phyloP scores from a whole-genome alignment of 2,329 filamentous ascomycete species.

The Ambrosiella beaveri region DNA sequence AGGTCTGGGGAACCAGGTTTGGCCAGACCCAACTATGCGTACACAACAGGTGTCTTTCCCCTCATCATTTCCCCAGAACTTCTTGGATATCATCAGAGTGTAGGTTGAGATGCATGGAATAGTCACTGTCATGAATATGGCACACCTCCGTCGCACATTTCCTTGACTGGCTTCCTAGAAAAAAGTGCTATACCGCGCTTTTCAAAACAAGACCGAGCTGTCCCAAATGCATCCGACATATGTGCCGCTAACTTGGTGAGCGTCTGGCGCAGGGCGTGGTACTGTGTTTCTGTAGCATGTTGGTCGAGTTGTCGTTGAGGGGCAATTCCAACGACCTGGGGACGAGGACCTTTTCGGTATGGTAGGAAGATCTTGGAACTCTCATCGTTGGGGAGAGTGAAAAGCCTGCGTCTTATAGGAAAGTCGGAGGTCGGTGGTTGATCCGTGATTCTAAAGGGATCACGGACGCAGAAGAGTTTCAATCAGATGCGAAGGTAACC shows the following conservation, averaged over 20 bases:
- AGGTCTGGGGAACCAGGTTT: conserved; percentile 54
- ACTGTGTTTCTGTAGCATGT: conserved; percentile 34
- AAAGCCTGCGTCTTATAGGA: background rate
- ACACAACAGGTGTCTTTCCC: conserved; percentile 51
- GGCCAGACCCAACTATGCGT: conserved; percentile 43
- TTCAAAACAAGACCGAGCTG: conserved; percentile 60
- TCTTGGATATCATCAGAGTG: conserved; percentile 61
- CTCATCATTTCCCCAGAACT: conserved; percentile 63
- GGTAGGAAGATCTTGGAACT: conserved; percentile 30
- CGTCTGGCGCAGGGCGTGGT: conserved; percentile 34
- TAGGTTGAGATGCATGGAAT: conserved; percentile 62
- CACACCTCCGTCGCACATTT: conserved; percentile 64
- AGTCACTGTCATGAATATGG: conserved; percentile 62
- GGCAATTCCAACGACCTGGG: conserved; percentile 56
- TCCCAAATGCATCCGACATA: conserved; percentile 33
- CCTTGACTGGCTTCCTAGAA: conserved; percentile 44
- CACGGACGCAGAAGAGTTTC: conserved; percentile 50
- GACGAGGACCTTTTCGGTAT: conserved; percentile 44
- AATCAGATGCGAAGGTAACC: conserved; percentile 62
- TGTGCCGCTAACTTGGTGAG: conserved; percentile 33
- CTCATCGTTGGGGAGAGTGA: background rate
- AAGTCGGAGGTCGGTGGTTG: conserved; percentile 27
- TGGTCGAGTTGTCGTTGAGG: conserved; percentile 68
- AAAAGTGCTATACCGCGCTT: conserved; percentile 69
- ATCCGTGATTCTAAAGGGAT: conserved; percentile 44